Evolutionary conservation across 2,329 filamentous ascomycete species (phyloP).

Genomic region (Cadophora sp.): DNA sequence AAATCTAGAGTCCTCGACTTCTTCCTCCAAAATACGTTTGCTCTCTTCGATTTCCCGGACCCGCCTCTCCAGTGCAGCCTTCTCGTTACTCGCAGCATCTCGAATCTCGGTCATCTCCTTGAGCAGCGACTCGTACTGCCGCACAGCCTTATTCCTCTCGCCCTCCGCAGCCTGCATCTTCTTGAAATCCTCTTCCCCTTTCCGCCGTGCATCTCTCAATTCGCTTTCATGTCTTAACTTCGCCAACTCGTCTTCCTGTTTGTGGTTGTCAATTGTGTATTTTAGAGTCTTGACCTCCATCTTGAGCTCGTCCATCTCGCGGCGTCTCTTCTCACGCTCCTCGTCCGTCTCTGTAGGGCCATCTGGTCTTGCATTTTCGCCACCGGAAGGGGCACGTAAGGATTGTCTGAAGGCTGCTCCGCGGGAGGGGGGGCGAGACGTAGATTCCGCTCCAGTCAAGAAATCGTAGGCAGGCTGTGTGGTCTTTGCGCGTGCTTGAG

Average conservation of each 20-base stretch:
- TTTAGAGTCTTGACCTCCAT: conserved; percentile 87
- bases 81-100: conserved; percentile 58
- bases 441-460: conserved; percentile 58
- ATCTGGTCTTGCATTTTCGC: conserved; percentile 54
- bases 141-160: conserved; percentile 56
- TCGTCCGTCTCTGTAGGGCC: conserved; percentile 48
- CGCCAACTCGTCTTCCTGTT: conserved; percentile 85
- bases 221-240: conserved; percentile 83
- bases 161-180: conserved; percentile 64
- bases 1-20: conserved; percentile 73
- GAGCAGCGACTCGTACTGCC: conserved; percentile 57
- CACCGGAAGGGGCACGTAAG: conserved; percentile 61
- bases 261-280: conserved; percentile 86
- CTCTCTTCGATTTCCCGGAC: conserved; percentile 76
- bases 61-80: conserved; percentile 71
- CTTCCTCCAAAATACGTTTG: conserved; percentile 76
- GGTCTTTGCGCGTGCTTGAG: conserved; percentile 55
- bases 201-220: conserved; percentile 77
- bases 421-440: conserved; percentile 41
- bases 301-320: conserved; percentile 77
- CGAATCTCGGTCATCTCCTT: conserved; percentile 60
- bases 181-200: conserved; percentile 86
- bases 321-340: conserved; percentile 35
- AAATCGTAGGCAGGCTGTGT: conserved; percentile 65
- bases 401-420: conserved; percentile 37